These are phyloP conservation scores for Azolla pinnata DNA, from an alignment of 75 land plant genomes.

Conservation along the genomic window DNA sequence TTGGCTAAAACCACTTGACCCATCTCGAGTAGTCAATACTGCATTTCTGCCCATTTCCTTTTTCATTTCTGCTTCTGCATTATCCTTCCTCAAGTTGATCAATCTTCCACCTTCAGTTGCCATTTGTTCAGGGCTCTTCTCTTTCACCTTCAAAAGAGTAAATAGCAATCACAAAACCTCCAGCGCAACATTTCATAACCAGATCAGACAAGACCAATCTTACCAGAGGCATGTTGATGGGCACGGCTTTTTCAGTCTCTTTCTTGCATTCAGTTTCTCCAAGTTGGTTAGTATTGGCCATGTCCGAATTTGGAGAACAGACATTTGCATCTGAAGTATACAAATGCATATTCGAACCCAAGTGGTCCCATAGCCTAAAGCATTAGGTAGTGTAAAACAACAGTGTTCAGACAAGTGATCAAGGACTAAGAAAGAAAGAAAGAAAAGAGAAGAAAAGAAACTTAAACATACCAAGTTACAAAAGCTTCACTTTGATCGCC, in stretches of 20 bases:
- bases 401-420: slow-evolving; percentile 4
- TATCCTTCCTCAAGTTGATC: background rate
- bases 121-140: background rate
- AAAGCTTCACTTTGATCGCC: slow-evolving; percentile 64
- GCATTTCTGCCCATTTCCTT: background rate
- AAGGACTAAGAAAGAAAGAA: background rate
- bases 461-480: slow-evolving; percentile 59
- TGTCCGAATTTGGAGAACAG: slow-evolving; percentile 11
- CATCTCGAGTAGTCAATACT: background rate
- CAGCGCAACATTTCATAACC: background rate
- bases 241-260: too few species aligned
- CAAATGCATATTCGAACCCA: slow-evolving; percentile 38
- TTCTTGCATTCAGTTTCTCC: background rate
- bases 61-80: too few species aligned
- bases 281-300: slow-evolving; percentile 3
- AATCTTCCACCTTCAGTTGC: background rate
- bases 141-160: background rate
- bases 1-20: background rate
- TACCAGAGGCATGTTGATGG: too few species aligned
- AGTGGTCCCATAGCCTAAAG: slow-evolving; percentile 88
- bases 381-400: background rate
- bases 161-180: background rate
- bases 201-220: background rate
- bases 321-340: slow-evolving; percentile 33
- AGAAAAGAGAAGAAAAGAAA: slow-evolving; percentile 1